Conservation (phyloP, 106 monocot genomes). For the Posidonia australis region DNA sequence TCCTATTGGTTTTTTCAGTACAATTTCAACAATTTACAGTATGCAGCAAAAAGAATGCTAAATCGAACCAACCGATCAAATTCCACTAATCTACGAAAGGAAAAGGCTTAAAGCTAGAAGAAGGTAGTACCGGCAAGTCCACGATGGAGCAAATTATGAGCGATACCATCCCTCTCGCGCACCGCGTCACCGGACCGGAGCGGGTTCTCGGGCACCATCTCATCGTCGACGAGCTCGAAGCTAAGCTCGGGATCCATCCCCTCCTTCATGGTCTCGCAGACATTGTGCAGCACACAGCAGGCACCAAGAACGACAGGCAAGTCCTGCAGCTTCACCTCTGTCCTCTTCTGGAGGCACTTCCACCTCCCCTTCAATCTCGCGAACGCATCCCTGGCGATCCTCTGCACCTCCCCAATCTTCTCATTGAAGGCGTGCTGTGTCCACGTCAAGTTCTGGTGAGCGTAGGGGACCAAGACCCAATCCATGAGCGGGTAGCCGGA, state of each 20-base stretch:
- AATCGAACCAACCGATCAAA: no score
- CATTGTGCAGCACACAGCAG: constrained; percentile 87
- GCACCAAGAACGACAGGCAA: constrained; percentile 76
- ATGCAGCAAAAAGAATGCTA: no score
- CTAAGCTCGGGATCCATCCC: constrained; percentile 30
- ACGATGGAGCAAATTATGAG: constrained; percentile 70
- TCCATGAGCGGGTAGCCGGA: constrained; percentile 59
- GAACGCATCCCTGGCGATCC: constrained; percentile 54
- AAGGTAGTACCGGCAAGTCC: constrained; percentile 52
- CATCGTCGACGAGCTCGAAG: constrained; percentile 52
- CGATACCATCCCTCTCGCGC: constrained; percentile 57
- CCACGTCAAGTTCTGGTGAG: constrained; percentile 78
- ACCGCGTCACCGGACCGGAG: constrained; percentile 36
- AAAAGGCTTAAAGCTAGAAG: constrained; percentile 13
- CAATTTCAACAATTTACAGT: no score
- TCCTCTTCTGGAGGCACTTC: constrained; percentile 88
- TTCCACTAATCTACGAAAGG: neutral
- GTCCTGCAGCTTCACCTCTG: constrained; percentile 81
- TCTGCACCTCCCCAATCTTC: constrained; percentile 54
- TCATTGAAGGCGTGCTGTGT: constrained; percentile 82
- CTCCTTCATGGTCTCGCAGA: constrained; percentile 67
- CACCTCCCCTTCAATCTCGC: constrained; percentile 63
- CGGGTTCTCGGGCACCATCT: constrained; percentile 55
- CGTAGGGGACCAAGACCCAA: constrained; percentile 79
- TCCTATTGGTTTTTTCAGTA: no score